A percentile compares a stretch with the other conserved stretches of the same genome.
Conservation (phyloP, 2,329 filamentous ascomycete species). For the Furcasterigmium furcatum region DNA sequence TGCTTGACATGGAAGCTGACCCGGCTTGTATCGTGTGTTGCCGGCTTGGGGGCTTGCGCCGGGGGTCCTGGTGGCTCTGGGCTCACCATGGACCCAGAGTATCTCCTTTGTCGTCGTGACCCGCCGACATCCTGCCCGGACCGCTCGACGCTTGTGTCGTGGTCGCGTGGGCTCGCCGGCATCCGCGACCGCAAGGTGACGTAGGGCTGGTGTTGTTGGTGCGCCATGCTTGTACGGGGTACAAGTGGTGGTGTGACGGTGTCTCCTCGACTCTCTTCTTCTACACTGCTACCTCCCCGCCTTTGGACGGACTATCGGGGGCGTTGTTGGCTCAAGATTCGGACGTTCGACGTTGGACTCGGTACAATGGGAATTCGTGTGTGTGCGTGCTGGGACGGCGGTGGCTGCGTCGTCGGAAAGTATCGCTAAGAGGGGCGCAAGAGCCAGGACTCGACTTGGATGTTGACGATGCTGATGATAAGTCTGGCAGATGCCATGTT, state of each 20-base stretch:
- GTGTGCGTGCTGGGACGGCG: too few species aligned
- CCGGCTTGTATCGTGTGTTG: slow-evolving; percentile 56
- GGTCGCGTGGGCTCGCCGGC: slow-evolving; percentile 34
- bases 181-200: slow-evolving; percentile 49
- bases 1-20: slow-evolving; percentile 57
- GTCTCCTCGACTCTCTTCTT: too few species aligned
- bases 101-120: background rate
- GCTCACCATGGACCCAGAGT: background rate
- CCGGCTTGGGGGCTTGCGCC: slow-evolving; percentile 23
- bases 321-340: too few species aligned
- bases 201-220: slow-evolving; percentile 36
- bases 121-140: background rate
- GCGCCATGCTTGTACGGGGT: too few species aligned
- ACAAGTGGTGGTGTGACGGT: too few species aligned
- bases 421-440: slow-evolving; percentile 5
- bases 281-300: too few species aligned
- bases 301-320: too few species aligned
- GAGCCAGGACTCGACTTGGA: slow-evolving; percentile 4
- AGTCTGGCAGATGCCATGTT: background rate
- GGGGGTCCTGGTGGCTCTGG: background rate
- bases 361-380: too few species aligned
- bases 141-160: background rate
- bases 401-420: too few species aligned
- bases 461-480: background rate
- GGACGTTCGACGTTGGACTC: too few species aligned